Base-by-base conservation (phyloP, 2,329 filamentous ascomycete genomes). In the Exophiala oligosperma region DNA sequence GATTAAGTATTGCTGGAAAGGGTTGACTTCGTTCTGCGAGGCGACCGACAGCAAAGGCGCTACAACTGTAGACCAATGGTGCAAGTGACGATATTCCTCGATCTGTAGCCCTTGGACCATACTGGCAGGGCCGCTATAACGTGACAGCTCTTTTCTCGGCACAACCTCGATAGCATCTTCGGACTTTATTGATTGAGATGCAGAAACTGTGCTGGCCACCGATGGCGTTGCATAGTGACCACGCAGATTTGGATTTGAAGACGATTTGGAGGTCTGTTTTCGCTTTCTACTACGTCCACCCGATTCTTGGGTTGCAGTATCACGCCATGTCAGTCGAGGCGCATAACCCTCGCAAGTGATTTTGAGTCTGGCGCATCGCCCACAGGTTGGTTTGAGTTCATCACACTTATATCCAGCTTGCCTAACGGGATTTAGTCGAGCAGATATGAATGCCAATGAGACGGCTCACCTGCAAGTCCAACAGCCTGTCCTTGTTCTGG, bases 381-480 rank as follows among this genome's bases (percentile, higher is more conserved):
- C 35, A 50, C 76, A 68, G 74, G 75, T 54, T 69, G 79, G 66
- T 70, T 74, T 74, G n/a, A 69, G 72, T 66, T 77, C 75, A 59
- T 77, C 74, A 49, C 70, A 72, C 59, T 72, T 71, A 63, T 72
- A 70, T 66, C 69, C 71, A 11, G 69, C 67, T 9, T 68, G 65
- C 26, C 69, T 35, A 9, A 9, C 6, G 11, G 11, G 8, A 35
- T 2, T 35, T 9, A 35, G 32, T 35, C 32, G 6, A 35, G 32
- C 7, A 35, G 9, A 35, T 9, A 35, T 9, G 8, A 9, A 35
- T 35, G 6, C 1, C 6, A 35, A 35, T 6, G 9, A 35, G 32
- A 11, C 32, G 32, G 11, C 32, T 35, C 11, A 35, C 32, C 32
- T 61, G 51, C 70, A 72, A 7, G 66, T 66, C 55, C 63, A 67